These are phyloP conservation scores for Vitis hybrid DNA, from an alignment of 177 flowering plant species.

Conservation along the genomic window DNA sequence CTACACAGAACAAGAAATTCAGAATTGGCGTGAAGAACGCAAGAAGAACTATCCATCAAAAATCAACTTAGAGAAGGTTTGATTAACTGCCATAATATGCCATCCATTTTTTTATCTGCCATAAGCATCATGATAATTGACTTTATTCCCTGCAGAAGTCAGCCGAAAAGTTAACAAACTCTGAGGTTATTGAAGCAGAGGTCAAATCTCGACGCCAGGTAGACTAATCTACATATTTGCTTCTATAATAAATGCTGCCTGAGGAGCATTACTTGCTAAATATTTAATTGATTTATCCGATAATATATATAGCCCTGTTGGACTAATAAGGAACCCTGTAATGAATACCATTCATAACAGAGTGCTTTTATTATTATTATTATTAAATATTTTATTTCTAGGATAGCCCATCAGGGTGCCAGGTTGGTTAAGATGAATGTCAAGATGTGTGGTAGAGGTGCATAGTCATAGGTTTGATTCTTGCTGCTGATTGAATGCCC, in stretches of 20 bases:
- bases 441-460: no score
- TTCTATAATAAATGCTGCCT: background rate
- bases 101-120: background rate
- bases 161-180: constrained; percentile 20
- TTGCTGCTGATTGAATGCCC: no score
- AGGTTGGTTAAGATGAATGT: no score
- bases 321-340: no score
- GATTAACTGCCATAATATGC: constrained; percentile 6
- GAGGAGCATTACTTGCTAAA: no score
- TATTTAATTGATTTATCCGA: no score
- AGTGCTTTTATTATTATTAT: no score
- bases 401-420: no score
- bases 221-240: constrained; percentile 7
- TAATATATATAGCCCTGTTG: no score
- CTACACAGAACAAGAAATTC: constrained; percentile 76
- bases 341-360: no score
- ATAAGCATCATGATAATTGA: constrained; percentile 1
- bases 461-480: no score
- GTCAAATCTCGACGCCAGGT: constrained; percentile 65
- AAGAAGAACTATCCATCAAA: constrained; percentile 70
- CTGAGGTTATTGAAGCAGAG: constrained; percentile 32
- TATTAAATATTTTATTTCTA: no score
- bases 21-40: constrained; percentile 82
- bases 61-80: constrained; percentile 56
- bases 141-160: constrained; percentile 41